Conservation (phyloP, 2,329 filamentous ascomycete species). For the Malbranchea zuffiana region DNA sequence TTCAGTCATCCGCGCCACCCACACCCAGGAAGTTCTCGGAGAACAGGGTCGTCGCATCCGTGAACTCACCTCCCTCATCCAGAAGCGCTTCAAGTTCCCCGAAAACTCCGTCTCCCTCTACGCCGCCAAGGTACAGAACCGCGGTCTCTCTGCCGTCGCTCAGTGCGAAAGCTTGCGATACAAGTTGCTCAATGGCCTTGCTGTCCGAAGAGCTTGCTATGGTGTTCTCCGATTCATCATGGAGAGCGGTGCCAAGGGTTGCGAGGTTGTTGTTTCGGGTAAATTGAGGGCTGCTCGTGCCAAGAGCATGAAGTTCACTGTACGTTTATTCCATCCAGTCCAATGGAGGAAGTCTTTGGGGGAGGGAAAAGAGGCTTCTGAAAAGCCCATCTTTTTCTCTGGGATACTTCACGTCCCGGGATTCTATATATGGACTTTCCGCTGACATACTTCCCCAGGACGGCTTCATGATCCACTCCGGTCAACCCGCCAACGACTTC, state of each 20-base stretch:
- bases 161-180: slow-evolving; percentile 99
- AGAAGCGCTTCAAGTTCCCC: slow-evolving; percentile 99
- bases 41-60: slow-evolving; percentile 99
- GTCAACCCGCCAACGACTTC: slow-evolving; percentile 98
- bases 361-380: too few species aligned
- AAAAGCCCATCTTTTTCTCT: too few species aligned
- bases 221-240: slow-evolving; percentile 99
- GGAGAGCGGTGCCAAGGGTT: slow-evolving; percentile 99
- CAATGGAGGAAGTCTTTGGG: too few species aligned
- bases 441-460: too few species aligned
- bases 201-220: slow-evolving; percentile 97
- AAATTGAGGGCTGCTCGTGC: slow-evolving; percentile 98
- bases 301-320: slow-evolving; percentile 99
- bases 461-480: slow-evolving; percentile 99
- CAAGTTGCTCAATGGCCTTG: slow-evolving; percentile 99
- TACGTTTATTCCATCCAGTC: too few species aligned
- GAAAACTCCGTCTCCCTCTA: slow-evolving; percentile 99
- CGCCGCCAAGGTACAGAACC: slow-evolving; percentile 99
- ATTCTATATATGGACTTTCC: slow-evolving; percentile 11
- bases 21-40: slow-evolving; percentile 99
- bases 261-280: slow-evolving; percentile 97
- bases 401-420: slow-evolving; percentile 3
- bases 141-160: slow-evolving; percentile 97
- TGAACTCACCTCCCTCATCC: slow-evolving; percentile 99
- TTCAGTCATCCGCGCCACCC: slow-evolving; percentile 89